phyloP scores from a whole-genome alignment of 192 early-diverging fungal species.

The Mortierella hygrophila region DNA sequence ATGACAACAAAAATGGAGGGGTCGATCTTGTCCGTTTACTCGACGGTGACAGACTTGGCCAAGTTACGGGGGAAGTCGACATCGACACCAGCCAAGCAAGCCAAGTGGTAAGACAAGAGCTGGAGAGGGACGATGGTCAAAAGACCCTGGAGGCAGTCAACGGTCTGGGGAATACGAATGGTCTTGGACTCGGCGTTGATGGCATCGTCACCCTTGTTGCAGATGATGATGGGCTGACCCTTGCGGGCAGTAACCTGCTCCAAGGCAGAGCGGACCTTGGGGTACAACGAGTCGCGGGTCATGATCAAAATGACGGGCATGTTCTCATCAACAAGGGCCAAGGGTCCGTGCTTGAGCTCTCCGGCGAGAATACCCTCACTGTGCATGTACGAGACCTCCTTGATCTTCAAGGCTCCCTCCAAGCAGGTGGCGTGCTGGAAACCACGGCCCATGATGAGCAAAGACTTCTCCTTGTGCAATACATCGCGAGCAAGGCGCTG shows the following conservation, averaged over 20 bases:
- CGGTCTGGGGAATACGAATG: slow-evolving; percentile 93
- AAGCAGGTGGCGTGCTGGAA: slow-evolving; percentile 98
- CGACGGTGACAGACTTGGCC: slow-evolving; percentile 76
- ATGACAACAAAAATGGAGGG: slow-evolving; percentile 76
- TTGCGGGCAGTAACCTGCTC: slow-evolving; percentile 97
- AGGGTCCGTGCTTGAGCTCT: slow-evolving; percentile 98
- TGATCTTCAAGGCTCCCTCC: slow-evolving; percentile 99
- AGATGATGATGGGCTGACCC: slow-evolving; percentile 96
- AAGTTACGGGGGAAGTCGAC: slow-evolving; percentile 97
- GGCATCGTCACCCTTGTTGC: slow-evolving; percentile 88
- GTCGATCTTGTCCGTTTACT: slow-evolving; percentile 92
- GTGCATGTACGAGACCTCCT: slow-evolving; percentile 99
- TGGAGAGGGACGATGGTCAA: slow-evolving; percentile 94
- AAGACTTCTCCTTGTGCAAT: slow-evolving; percentile 87
- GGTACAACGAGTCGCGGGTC: slow-evolving; percentile 97
- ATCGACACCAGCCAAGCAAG: slow-evolving; percentile 93
- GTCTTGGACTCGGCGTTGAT: slow-evolving; percentile 77
- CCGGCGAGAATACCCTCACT: slow-evolving; percentile 98
- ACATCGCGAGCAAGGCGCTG: slow-evolving; percentile 84
- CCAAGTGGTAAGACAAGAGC: slow-evolving; percentile 96
- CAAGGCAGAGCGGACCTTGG: slow-evolving; percentile 91
- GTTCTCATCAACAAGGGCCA: slow-evolving; percentile 97
- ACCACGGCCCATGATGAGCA: slow-evolving; percentile 97
- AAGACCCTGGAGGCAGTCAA: slow-evolving; percentile 97
- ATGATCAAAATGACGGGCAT: slow-evolving; percentile 98